Percentiles rank a stretch among this genome's conserved stretches.
These are phyloP conservation scores for Triticum aestivum DNA, from an alignment of 176 grass and related monocot species.

Conservation along the genomic window DNA sequence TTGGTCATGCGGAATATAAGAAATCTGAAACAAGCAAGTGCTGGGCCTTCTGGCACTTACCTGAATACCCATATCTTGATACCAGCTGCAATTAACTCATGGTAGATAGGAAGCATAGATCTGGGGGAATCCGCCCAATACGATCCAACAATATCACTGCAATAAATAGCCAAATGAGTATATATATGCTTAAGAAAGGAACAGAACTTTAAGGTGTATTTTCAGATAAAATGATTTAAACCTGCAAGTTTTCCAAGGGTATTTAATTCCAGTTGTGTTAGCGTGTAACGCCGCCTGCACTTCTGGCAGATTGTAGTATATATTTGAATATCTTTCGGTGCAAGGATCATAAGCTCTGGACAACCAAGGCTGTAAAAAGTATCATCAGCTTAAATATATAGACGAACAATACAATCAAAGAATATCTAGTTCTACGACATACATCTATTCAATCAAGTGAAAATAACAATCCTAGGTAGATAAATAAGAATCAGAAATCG, in stretches of 20 bases:
- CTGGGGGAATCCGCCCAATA: slow-evolving; percentile 93
- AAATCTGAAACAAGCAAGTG: slow-evolving; percentile 4
- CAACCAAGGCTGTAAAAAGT: slow-evolving; percentile 78
- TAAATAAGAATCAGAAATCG: background rate
- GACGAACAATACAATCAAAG: background rate
- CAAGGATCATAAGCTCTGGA: slow-evolving; percentile 98
- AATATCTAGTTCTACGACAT: slow-evolving; percentile 17
- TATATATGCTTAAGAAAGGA: background rate
- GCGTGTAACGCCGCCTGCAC: slow-evolving; percentile 89
- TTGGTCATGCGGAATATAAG: slow-evolving; percentile 27
- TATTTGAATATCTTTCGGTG: slow-evolving; percentile 74
- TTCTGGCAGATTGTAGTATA: slow-evolving; percentile 88
- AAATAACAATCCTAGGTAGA: slow-evolving; percentile 17
- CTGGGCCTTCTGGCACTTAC: slow-evolving; percentile 23
- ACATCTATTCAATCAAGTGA: slow-evolving; percentile 16
- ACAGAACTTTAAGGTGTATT: slow-evolving; percentile 2
- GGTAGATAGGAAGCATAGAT: slow-evolving; percentile 98
- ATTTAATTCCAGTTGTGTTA: slow-evolving; percentile 78
- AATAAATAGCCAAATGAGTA: slow-evolving; percentile 26
- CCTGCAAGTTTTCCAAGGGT: slow-evolving; percentile 96
- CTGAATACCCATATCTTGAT: slow-evolving; percentile 97
- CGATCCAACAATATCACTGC: slow-evolving; percentile 69
- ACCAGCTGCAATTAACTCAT: slow-evolving; percentile 83
- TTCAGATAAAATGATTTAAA: slow-evolving; percentile 19
- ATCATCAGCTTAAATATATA: slow-evolving; percentile 17